Evolutionary conservation across 495 filamentous ascomycete genomes (phyloP), one percentile per base, ranked within the genome.

Genomic region (Cercophora newfieldiana): DNA sequence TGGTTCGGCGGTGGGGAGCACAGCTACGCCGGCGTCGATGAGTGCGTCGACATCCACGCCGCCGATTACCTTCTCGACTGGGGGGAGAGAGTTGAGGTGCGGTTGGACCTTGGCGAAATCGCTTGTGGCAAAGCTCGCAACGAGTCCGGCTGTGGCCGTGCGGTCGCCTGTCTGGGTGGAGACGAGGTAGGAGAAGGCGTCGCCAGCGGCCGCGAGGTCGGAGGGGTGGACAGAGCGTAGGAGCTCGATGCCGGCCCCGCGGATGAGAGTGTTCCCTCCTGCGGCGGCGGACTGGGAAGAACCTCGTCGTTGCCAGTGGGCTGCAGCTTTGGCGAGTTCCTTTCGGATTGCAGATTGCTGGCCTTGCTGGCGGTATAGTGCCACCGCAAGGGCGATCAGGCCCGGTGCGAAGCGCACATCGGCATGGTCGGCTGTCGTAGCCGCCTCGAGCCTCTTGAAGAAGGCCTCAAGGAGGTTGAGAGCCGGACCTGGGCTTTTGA

Each of bases 321-420:
- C 78, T 3, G 92, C 94, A 7, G 95, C 93, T 78, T 90, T 91
- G 63, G 88, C 87, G 21, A 98, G 81, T 66, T 93, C 86, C 0
- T 79, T 76, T 60, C 88, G 89, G 67, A 91, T 86, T 47, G 91
- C 88, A 24, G 84, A 73, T 63, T 88, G 91, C n/a, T 93, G 91
- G 61, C 89, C 88, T 76, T 96, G 90, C 1, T 81, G 79, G 65
- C 86, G 85, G 77, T 97, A 97, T 0, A 99, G 81, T 2, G 91
- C 88, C 16, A 97, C 88, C 4, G 93, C 82, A 1, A 92, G 81
- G n/a, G 90, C 91, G 18, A 97, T 84, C 0, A 99, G 81, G 26
- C 96, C 96, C 0, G 96, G 95, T 31, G 92, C 88, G 74, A 88
- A 96, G 29, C 92, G 90, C 30, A 90, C 87, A 66, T 92, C 86